phyloP scores from a whole-genome alignment of 768 basidiomycete genomes.

The Auricularia sp. region DNA sequence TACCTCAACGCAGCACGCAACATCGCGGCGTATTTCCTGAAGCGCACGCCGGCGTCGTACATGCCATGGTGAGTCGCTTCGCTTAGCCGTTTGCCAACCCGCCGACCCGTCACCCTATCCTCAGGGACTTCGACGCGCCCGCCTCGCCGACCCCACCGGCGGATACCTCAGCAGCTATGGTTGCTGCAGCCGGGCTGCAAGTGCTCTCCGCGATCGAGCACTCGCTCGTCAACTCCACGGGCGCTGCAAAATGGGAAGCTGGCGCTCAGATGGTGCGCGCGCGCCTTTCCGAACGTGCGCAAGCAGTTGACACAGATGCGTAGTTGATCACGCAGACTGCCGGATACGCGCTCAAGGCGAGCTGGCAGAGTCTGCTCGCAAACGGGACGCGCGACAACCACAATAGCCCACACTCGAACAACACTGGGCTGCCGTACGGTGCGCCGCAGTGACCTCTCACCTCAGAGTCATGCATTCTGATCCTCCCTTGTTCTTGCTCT shows the following conservation, averaged over 20 bases:
- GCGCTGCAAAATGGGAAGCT: conserved; percentile 1
- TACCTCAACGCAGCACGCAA: conserved; percentile 5
- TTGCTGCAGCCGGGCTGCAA: conserved; percentile 6
- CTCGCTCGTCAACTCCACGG: not conserved
- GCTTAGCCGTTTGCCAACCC: not conserved
- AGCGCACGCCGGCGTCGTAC: not conserved
- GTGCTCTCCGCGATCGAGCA: conserved; percentile 1
- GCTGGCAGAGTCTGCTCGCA: conserved; percentile 4
- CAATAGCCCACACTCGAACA: conserved; percentile 2
- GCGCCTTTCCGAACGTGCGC: not conserved
- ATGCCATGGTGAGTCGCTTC: conserved; percentile 1
- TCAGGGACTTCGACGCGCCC: conserved; percentile 7
- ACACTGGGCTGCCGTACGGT: conserved; percentile 5
- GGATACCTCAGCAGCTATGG: conserved; percentile 6
- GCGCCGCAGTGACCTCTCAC: too few species aligned
- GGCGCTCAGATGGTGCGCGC: conserved; percentile 3
- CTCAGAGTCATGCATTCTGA: too few species aligned
- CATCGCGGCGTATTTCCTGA: conserved; percentile 6
- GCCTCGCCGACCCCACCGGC: not conserved
- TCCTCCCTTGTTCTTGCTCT: too few species aligned
- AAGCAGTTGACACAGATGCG: not conserved
- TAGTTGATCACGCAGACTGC: conserved; percentile 5
- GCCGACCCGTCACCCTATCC: not conserved
- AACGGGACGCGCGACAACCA: conserved; percentile 8
- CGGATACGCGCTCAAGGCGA: not conserved